phyloP scores from a whole-genome alignment of 225 moss, liverwort and hornwort genomes.

The Neckera pumila region DNA sequence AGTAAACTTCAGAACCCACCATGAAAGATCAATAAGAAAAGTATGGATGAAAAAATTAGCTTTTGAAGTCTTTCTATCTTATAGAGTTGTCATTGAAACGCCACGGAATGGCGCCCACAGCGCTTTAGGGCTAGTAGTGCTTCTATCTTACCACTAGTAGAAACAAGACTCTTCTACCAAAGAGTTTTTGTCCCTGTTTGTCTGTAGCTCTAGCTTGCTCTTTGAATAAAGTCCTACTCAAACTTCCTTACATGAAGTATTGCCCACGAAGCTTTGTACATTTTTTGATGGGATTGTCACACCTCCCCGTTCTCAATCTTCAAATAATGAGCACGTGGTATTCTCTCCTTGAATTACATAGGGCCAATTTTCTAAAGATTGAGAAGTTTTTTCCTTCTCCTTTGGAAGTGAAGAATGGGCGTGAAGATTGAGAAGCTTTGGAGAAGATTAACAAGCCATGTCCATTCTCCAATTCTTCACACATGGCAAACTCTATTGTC shows the following conservation, averaged over 20 bases:
- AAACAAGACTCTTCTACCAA: neutral
- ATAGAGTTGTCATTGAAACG: too few species aligned
- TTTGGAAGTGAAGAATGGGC: neutral
- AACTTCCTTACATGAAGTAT: neutral
- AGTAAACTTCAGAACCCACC: too few species aligned
- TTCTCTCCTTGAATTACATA: neutral
- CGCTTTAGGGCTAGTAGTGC: too few species aligned
- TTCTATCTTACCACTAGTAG: too few species aligned
- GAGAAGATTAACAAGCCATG: accelerated
- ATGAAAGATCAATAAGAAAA: too few species aligned
- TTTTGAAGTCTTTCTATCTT: too few species aligned
- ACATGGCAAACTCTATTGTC: neutral
- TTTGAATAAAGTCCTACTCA: too few species aligned
- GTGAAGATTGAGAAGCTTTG: neutral
- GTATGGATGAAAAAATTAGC: too few species aligned
- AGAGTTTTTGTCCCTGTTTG: neutral
- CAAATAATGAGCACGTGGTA: neutral
- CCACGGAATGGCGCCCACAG: too few species aligned
- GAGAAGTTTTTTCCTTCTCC: neutral
- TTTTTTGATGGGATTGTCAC: neutral
- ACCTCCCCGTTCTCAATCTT: neutral
- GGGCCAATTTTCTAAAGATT: neutral
- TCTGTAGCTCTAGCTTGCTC: neutral
- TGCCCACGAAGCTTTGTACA: neutral
- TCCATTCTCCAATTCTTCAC: neutral